These are phyloP conservation scores for Russula griseocarnosa DNA, from an alignment of 768 basidiomycete species.

Conservation along the genomic window DNA sequence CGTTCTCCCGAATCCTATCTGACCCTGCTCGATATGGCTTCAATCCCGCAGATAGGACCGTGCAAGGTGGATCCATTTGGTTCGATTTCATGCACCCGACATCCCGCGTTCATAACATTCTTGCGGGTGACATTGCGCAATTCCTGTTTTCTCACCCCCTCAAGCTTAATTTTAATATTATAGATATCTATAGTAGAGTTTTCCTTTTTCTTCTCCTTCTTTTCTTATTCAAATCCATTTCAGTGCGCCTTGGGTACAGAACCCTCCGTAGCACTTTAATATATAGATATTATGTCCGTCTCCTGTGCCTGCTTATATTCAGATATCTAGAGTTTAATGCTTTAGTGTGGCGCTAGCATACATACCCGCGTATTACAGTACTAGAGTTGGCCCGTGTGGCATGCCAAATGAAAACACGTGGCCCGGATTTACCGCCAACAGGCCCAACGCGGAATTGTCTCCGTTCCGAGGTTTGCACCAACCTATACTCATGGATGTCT, in stretches of 20 bases:
- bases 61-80: constrained; percentile 24
- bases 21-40: constrained; percentile 27
- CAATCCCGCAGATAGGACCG: constrained; percentile 15
- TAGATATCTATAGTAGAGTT: background rate
- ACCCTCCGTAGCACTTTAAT: too few species aligned
- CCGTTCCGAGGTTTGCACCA: constrained; percentile 10
- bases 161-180: background rate
- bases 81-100: constrained; percentile 27
- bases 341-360: background rate
- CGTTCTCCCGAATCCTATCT: constrained; percentile 32
- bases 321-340: too few species aligned
- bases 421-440: background rate
- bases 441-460: too few species aligned
- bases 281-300: too few species aligned
- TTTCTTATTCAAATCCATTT: too few species aligned
- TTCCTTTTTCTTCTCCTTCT: too few species aligned
- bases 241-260: too few species aligned
- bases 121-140: constrained; percentile 21
- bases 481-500: constrained; percentile 17
- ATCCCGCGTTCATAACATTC: constrained; percentile 20
- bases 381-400: background rate
- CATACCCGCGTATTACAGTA: background rate
- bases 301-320: too few species aligned
- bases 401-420: constrained; percentile 18
- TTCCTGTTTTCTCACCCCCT: constrained; percentile 17